Base-by-base conservation (phyloP, 1,284 basidiomycete genomes). In the Pascua sp. region DNA sequence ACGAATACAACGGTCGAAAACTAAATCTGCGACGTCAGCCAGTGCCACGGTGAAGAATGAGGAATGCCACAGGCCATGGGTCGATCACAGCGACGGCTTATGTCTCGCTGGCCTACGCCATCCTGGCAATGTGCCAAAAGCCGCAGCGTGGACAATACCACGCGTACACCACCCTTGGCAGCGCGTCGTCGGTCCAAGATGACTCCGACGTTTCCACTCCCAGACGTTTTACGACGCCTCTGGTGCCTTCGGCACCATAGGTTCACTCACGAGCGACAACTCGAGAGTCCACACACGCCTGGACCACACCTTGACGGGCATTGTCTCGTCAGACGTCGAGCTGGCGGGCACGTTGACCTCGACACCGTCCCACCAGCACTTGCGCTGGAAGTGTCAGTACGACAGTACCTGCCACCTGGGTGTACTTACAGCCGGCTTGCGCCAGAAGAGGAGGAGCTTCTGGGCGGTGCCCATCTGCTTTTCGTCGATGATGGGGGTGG, bases 281-380 rank as follows among this genome's bases (percentile, higher is more conserved):
- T 98, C 95, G 53, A 98, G 80, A 8, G 95, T 98, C 95, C 95
- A 98, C n/a, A 98, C 94, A 57, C 96, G 82, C 59, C 95, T 84
- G 24, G 94, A 92, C 94, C 96, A 98, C 46, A 98, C 83, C 77
- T 94, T 95, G 68, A 93, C 83, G 13, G 72, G 78, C 64, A 82
- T 81, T 16, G 59, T 68, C 67, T 85, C 81, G 78, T 17, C 80
- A 79, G 12, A 67, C 60, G 55, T 57, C 16, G 62, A 64, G 38
- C 65, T 66, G 11, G 58, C 63, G 9, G 86, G 83, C 18, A 97
- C 76, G 53, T 94, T 88, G 41, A 98, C 85, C 66, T 98, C 93
- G 49, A 94, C 84, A 15, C 94, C 94, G 70, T 99, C 96, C 95
- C 95, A 99, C 95, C 95, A 99, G 79, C 96, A 98, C 79, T 99